Percentiles rank a stretch among this genome's conserved stretches.
phyloP scores from a whole-genome alignment of 1,139 yeast genomes.

The Kodamaea plutei region DNA sequence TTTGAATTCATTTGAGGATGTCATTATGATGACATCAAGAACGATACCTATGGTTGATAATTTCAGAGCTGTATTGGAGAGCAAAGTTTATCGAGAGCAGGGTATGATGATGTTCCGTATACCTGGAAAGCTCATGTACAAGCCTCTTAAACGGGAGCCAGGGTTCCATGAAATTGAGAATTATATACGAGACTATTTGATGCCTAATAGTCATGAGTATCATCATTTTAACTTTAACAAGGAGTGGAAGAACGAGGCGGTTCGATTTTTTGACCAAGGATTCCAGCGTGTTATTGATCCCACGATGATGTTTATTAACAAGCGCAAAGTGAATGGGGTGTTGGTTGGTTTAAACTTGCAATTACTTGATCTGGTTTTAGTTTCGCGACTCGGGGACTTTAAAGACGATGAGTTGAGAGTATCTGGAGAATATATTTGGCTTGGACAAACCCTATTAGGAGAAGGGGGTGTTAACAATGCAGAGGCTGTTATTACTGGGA shows the following conservation, averaged over 20 bases:
- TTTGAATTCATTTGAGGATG: conserved; percentile 32
- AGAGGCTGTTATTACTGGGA: conserved; percentile 30
- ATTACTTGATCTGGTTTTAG: conserved; percentile 19
- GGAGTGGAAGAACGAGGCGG: too few relatives aligned
- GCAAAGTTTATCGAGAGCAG: too few relatives aligned
- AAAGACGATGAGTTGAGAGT: too few relatives aligned
- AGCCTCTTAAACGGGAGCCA: too few relatives aligned
- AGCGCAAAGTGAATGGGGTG: conserved; percentile 27
- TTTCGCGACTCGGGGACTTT: conserved; percentile 19
- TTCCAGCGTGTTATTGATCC: conserved; percentile 28
- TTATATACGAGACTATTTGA: conserved; percentile 22
- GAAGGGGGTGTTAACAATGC: conserved; percentile 17
- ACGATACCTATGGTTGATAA: conserved; percentile 25
- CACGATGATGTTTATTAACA: conserved; percentile 26
- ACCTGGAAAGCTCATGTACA: too few relatives aligned
- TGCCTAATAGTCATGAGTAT: too few relatives aligned
- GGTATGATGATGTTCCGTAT: too few relatives aligned
- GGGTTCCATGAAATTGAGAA: conserved; percentile 32
- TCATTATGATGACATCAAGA: conserved; percentile 21
- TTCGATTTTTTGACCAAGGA: conserved; percentile 21
- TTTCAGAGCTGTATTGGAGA: too few relatives aligned
- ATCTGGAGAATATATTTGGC: conserved; percentile 30
- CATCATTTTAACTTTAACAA: too few relatives aligned
- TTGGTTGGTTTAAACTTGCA: conserved; percentile 26
- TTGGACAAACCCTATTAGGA: conserved; percentile 34